Evolutionary conservation across 768 basidiomycete genomes (phyloP), one percentile per base, ranked within the genome.

Genomic region (Leucogyrophana mollusca): DNA sequence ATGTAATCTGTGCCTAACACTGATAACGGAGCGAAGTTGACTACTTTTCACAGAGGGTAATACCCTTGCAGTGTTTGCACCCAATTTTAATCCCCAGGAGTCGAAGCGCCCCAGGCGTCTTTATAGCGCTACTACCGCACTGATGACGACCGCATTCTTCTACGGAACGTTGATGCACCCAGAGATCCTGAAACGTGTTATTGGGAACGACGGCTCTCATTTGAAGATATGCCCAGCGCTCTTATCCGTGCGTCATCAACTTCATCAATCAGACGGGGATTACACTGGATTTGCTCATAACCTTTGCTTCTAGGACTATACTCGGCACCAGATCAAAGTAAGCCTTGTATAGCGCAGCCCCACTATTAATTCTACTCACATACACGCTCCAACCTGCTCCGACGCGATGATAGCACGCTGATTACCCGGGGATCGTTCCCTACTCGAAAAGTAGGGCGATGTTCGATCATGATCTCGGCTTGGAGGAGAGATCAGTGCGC

Each of bases 91-190:
- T n/a, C n/a, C n/a, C n/a, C n/a, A n/a, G n/a, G n/a, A n/a, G n/a
- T n/a, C n/a, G n/a, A n/a, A n/a, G n/a, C n/a, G n/a, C n/a, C n/a
- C n/a, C n/a, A n/a, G n/a, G n/a, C n/a, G n/a, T n/a, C n/a, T n/a
- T n/a, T n/a, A n/a, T n/a, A n/a, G n/a, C n/a, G n/a, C n/a, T n/a
- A n/a, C n/a, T n/a, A n/a, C 27, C 6, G 27, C 27, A 30, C 13
- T 21, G 14, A 71, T 71, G 68, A 36, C 61, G 50, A 66, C 70
- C 20, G 84, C 84, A 14, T 94, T 94, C 66, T 88, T 92, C 71
- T 93, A 94, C 65, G 94, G 94, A 10, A 95, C 90, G 0, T 71
- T 97, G 17, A 83, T 94, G 75, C 90, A 94, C 56, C 92, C 93
- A 5, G 79, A 78, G 40, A 87, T 97, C 57, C 70, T 96, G 32